phyloP scores from a whole-genome alignment of 2,329 filamentous ascomycete genomes.

The Cordyceps tenuipes region DNA sequence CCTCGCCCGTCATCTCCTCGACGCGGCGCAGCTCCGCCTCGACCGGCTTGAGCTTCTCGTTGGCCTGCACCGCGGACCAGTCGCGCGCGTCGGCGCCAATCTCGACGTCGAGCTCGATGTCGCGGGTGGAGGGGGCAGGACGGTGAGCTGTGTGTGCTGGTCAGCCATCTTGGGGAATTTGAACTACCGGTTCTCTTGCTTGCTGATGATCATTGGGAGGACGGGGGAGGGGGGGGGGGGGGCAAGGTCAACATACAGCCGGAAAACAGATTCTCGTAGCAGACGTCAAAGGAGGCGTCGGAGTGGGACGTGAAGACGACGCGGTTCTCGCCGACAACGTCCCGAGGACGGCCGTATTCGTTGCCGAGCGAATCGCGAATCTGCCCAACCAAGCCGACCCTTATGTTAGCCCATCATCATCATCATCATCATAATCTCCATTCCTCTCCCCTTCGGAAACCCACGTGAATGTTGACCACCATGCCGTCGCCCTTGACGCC shows the following conservation, averaged over 20 bases:
- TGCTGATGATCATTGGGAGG: too few species aligned
- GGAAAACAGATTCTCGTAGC: constrained; percentile 78
- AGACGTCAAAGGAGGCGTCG: constrained; percentile 91
- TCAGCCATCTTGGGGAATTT: too few species aligned
- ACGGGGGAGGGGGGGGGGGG: too few species aligned
- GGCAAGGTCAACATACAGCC: constrained; percentile 47
- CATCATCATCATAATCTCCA: too few species aligned
- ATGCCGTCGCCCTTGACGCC: constrained; percentile 89
- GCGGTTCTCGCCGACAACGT: constrained; percentile 84
- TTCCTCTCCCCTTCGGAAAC: constrained; percentile 23
- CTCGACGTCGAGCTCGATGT: constrained; percentile 88
- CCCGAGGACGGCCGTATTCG: constrained; percentile 86
- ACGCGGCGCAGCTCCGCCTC: constrained; percentile 90
- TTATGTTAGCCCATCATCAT: constrained; percentile 1
- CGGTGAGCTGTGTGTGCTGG: constrained; percentile 22
- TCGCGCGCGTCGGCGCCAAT: constrained; percentile 96
- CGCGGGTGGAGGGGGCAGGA: constrained; percentile 49
- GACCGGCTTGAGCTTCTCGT: constrained; percentile 95
- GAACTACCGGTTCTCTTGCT: constrained; percentile 1
- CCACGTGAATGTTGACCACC: constrained; percentile 85
- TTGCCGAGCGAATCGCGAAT: constrained; percentile 94
- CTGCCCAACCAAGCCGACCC: constrained; percentile 41
- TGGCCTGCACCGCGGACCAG: constrained; percentile 92
- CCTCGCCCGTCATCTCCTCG: constrained; percentile 81
- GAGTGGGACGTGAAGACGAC: constrained; percentile 90